Percentiles rank a stretch among this genome's conserved stretches.
phyloP scores from a whole-genome alignment of 2,329 filamentous ascomycete species.

The Acephala macrosclerotiorum region DNA sequence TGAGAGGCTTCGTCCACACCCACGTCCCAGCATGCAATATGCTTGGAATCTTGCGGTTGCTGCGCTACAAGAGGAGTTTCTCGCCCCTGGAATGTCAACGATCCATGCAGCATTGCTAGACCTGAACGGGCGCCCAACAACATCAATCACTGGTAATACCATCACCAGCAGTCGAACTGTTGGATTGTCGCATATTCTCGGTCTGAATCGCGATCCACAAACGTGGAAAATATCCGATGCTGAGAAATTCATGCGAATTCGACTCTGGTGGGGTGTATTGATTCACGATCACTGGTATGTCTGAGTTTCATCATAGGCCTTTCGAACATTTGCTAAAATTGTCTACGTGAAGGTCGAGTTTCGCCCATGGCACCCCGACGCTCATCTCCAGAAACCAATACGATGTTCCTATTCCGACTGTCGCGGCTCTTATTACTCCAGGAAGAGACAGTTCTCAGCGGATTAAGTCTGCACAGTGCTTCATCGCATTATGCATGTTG shows the following conservation, averaged over 20 bases:
- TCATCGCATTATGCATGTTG: constrained; percentile 33
- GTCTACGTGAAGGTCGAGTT: constrained; percentile 31
- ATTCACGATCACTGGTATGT: constrained; percentile 62
- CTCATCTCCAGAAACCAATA: constrained; percentile 31
- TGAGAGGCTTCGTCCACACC: constrained; percentile 51
- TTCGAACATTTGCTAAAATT: neutral
- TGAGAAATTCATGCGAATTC: constrained; percentile 59
- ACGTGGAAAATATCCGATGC: constrained; percentile 59
- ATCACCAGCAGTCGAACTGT: constrained; percentile 58
- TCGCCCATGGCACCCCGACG: constrained; percentile 36
- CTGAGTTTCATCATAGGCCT: neutral
- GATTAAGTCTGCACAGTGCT: constrained; percentile 24
- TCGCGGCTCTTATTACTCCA: constrained; percentile 25
- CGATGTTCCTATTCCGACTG: constrained; percentile 33
- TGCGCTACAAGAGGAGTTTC: constrained; percentile 65
- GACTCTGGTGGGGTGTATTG: constrained; percentile 63
- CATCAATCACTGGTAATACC: constrained; percentile 65
- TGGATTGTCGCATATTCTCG: constrained; percentile 60
- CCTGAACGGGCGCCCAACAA: constrained; percentile 65
- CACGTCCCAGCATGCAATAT: constrained; percentile 64
- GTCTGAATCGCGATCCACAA: constrained; percentile 60
- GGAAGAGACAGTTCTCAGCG: constrained; percentile 8
- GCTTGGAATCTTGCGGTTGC: constrained; percentile 69
- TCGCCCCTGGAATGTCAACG: constrained; percentile 64
- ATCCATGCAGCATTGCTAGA: constrained; percentile 65